These are phyloP conservation scores for Arachnopeziza araneosa DNA, from an alignment of 2,329 filamentous ascomycete species.

Conservation along the genomic window DNA sequence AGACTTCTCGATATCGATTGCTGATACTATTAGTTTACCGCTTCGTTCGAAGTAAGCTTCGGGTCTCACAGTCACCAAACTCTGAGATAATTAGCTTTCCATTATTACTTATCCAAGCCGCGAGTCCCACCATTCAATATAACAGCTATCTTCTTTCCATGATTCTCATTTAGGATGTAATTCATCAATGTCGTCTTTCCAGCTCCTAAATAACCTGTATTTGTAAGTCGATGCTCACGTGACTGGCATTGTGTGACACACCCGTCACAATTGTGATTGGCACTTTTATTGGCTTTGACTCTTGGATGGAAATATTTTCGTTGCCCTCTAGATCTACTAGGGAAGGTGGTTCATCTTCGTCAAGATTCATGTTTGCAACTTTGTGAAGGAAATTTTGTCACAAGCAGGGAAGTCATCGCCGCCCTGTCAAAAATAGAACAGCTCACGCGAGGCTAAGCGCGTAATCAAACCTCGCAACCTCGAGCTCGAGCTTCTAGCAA, in stretches of 20 bases:
- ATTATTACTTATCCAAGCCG: conserved; percentile 21
- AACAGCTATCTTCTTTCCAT: conserved; percentile 97
- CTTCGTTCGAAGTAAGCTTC: not conserved
- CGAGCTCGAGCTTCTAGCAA: not conserved
- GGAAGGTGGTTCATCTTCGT: conserved; percentile 61
- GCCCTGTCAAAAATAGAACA: not conserved
- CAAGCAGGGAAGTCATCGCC: not conserved
- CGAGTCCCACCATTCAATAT: conserved; percentile 73
- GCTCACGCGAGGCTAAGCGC: not conserved
- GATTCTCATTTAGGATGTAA: conserved; percentile 89
- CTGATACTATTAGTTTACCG: conserved; percentile 30
- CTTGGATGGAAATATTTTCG: conserved; percentile 38
- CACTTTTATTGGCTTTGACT: conserved; percentile 55
- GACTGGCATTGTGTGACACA: conserved; percentile 30
- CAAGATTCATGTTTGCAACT: conserved; percentile 47
- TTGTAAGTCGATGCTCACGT: not conserved
- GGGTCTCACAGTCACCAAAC: conserved; percentile 68
- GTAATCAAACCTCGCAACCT: not conserved
- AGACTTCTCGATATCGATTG: conserved; percentile 92
- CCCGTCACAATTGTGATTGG: conserved; percentile 83
- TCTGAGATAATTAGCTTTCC: conserved; percentile 36
- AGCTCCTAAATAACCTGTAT: conserved; percentile 80
- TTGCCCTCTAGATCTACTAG: conserved; percentile 46
- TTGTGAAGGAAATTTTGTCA: not conserved
- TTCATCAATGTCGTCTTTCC: conserved; percentile 95